Percentiles rank a stretch among this genome's conserved stretches.
phyloP scores from a whole-genome alignment of 768 basidiomycete genomes.

The Botryobasidium botryosum region DNA sequence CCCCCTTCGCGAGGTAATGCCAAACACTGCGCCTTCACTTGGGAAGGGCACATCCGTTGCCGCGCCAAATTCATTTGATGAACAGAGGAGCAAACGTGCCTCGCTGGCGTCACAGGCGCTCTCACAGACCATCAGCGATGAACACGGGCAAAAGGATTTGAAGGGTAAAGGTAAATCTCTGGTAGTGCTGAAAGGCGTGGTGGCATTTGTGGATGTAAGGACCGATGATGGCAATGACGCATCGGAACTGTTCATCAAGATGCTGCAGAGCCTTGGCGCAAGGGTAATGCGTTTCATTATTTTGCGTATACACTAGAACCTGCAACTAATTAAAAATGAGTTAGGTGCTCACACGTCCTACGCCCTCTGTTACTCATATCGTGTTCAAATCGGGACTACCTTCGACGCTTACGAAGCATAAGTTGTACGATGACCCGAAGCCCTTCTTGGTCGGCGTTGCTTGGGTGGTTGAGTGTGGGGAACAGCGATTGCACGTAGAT shows the following conservation, averaged over 20 bases:
- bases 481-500: conserved; percentile 43
- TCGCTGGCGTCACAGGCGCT: conserved; percentile 1
- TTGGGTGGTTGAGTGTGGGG: conserved; percentile 80
- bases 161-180: background rate
- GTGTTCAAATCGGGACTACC: conserved; percentile 70
- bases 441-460: conserved; percentile 68
- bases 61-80: too few species aligned
- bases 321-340: too few species aligned
- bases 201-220: conserved; percentile 70
- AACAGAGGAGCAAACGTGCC: conserved; percentile 1
- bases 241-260: conserved; percentile 63
- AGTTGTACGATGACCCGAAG: conserved; percentile 52
- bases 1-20: too few species aligned
- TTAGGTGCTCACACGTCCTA: conserved; percentile 46
- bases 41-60: too few species aligned
- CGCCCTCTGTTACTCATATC: conserved; percentile 65
- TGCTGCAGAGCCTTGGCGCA: conserved; percentile 66
- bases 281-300: conserved; percentile 32
- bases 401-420: conserved; percentile 56
- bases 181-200: conserved; percentile 48
- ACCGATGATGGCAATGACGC: conserved; percentile 65
- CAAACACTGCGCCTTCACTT: too few species aligned
- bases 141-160: background rate
- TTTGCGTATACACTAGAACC: background rate
- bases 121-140: conserved; percentile 4